phyloP scores from a whole-genome alignment of 257 asterid genomes.

The Oldenlandia corymbosa region DNA sequence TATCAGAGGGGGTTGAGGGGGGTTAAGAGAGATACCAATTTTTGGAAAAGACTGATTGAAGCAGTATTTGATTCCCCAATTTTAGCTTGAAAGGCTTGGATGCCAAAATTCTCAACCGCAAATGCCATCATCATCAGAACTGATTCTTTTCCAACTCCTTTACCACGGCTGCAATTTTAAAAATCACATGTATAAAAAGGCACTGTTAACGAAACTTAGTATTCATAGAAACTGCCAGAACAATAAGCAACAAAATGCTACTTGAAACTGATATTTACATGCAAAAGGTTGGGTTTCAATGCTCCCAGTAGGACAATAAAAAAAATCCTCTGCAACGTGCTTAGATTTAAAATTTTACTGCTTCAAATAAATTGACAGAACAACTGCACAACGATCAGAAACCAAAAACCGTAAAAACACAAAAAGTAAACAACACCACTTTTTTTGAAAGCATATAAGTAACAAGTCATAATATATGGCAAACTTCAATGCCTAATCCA shows the following conservation, averaged over 20 bases:
- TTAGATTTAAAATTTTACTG: not conserved
- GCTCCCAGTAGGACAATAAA: not conserved
- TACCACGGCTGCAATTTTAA: slow-evolving; percentile 62
- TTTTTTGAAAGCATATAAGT: not conserved
- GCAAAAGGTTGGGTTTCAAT: not conserved
- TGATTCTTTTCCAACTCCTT: slow-evolving; percentile 84
- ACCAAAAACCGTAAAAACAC: not conserved
- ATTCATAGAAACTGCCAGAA: not conserved
- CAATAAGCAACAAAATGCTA: not conserved
- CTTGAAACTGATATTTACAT: not conserved
- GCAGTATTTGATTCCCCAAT: slow-evolving; percentile 71
- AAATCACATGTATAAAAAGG: slow-evolving; percentile 8
- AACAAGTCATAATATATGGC: not conserved
- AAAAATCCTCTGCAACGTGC: not conserved
- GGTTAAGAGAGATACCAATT: slow-evolving; percentile 50
- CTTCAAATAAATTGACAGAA: not conserved
- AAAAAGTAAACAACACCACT: not conserved
- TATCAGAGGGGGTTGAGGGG: slow-evolving; percentile 14
- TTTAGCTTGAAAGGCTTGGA: slow-evolving; percentile 56
- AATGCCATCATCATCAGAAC: slow-evolving; percentile 78
- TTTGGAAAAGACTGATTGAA: slow-evolving; percentile 64
- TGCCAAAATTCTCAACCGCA: slow-evolving; percentile 57
- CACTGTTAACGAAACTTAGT: not conserved
- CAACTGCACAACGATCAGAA: not conserved
- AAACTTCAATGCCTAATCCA: not conserved